These are phyloP conservation scores for Eimeria maxima DNA, from an alignment of 169 alveolate species.

Conservation along the genomic window DNA sequence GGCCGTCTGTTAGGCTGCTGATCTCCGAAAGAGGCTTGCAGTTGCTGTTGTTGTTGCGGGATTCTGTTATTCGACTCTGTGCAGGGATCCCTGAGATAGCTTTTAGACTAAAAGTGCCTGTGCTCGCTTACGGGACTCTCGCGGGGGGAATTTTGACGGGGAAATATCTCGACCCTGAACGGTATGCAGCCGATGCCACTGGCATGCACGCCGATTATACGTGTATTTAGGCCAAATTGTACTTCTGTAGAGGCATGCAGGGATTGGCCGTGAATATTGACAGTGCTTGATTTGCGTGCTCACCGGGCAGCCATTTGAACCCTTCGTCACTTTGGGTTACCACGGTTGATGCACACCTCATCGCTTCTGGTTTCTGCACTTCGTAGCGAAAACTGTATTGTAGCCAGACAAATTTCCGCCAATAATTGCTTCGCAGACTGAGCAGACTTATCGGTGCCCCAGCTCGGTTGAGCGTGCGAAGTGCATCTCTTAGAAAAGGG, in stretches of 20 bases:
- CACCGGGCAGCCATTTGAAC: not conserved
- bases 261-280: not conserved
- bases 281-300: not conserved
- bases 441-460: too few species aligned
- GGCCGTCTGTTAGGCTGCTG: not conserved
- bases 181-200: slow-evolving; percentile 73
- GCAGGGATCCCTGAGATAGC: slow-evolving; percentile 90
- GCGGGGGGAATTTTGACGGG: slow-evolving; percentile 94
- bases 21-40: not conserved
- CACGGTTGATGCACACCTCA: not conserved
- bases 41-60: not conserved
- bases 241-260: not conserved
- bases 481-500: not conserved
- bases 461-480: not conserved
- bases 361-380: not conserved
- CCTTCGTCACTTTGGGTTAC: not conserved
- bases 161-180: slow-evolving; percentile 92
- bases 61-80: too few species aligned
- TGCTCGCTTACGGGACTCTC: slow-evolving; percentile 91
- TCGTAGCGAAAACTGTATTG: too few species aligned
- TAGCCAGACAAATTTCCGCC: too few species aligned
- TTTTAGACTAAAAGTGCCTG: slow-evolving; percentile 88
- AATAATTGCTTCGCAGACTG: too few species aligned
- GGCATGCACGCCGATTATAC: not conserved
- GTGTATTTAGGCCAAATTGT: not conserved